These are phyloP conservation scores for Cornus florida DNA, from an alignment of 148 eudicot species.

Conservation along the genomic window DNA sequence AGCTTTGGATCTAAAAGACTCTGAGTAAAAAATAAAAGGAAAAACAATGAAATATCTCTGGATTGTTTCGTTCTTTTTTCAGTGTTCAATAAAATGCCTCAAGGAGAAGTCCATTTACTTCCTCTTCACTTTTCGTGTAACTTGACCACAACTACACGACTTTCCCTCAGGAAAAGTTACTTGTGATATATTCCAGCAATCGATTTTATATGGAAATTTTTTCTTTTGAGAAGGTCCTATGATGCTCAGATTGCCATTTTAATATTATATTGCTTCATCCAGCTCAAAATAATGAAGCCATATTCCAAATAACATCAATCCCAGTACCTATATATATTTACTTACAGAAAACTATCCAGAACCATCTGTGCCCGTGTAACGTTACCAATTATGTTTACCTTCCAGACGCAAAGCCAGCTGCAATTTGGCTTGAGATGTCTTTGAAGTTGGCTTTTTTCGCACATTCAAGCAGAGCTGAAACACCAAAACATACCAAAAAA, in stretches of 20 bases:
- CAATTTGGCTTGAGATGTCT: conserved; percentile 62
- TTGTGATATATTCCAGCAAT: not conserved
- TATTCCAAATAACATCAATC: not conserved
- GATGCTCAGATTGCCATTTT: not conserved
- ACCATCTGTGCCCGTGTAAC: not conserved
- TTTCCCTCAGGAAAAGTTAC: not conserved
- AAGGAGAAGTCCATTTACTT: not conserved
- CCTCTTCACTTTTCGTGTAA: not conserved
- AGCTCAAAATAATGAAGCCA: not conserved
- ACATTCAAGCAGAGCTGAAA: conserved; percentile 90
- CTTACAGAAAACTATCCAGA: not conserved
- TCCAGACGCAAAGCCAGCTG: conserved; percentile 89
- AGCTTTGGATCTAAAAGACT: not conserved
- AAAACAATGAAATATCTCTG: conserved; percentile 1
- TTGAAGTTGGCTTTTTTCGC: conserved; percentile 79
- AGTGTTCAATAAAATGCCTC: not conserved
- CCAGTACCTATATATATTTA: not conserved
- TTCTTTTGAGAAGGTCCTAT: not conserved
- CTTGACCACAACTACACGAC: not conserved
- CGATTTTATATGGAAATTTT: not conserved
- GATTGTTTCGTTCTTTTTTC: not conserved
- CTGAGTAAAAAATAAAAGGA: not conserved
- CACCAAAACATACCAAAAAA: conserved; percentile 16
- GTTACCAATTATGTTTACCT: conserved; percentile 42
- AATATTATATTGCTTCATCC: not conserved